Percentiles rank a stretch among this genome's conserved stretches.
Conservation (phyloP, 2,329 filamentous ascomycete species). For the Keithomyces neogunnii region DNA sequence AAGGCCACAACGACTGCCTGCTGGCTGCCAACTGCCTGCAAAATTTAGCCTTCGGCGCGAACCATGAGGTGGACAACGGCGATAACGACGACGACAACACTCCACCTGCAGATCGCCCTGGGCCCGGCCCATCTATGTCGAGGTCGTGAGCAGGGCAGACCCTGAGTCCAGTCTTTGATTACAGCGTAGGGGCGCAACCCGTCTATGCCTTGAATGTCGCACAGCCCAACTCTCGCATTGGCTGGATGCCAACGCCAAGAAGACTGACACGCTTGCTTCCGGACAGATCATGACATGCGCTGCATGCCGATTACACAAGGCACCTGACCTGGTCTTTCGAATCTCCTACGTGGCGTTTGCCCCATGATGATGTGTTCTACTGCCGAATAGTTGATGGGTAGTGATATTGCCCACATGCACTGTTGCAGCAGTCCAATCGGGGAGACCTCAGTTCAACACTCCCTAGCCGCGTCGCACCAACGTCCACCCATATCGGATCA, state of each 20-base stretch:
- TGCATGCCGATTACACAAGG: not conserved
- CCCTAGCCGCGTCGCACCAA: not conserved
- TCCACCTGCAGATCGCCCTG: not conserved
- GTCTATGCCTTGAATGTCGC: not conserved
- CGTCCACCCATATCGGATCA: not conserved
- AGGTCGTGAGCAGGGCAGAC: not conserved
- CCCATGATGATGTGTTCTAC: not conserved
- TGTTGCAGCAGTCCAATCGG: not conserved
- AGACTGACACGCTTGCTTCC: not conserved
- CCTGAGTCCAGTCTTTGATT: not conserved
- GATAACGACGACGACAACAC: not conserved
- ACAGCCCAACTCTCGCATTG: not conserved
- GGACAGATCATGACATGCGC: not conserved
- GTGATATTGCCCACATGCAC: conserved; percentile 1
- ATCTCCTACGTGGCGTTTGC: not conserved
- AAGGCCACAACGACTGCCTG: not conserved
- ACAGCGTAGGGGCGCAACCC: not conserved
- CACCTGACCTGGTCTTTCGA: not conserved
- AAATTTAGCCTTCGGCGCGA: no score
- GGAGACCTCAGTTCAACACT: not conserved
- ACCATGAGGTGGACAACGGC: no score
- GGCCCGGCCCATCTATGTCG: no score
- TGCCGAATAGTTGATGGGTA: not conserved
- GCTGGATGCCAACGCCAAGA: not conserved
- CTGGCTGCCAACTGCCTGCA: no score